Conservation (phyloP, 192 early-diverging fungal genomes). For the Endogone sp. region DNA sequence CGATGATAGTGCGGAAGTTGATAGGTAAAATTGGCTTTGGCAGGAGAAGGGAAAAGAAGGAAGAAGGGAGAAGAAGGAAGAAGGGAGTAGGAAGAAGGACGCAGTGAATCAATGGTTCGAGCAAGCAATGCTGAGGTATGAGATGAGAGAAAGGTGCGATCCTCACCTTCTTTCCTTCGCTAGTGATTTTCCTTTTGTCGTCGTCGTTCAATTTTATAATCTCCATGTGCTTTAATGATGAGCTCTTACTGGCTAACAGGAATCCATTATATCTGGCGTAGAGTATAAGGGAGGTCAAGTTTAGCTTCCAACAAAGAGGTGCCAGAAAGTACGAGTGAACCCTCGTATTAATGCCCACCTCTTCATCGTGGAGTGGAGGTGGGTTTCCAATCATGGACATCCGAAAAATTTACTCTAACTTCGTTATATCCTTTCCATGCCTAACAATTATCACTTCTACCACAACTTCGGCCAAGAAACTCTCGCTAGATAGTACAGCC, state of each 20-base stretch:
- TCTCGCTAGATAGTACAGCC: no score
- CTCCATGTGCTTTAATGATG: conserved; percentile 24
- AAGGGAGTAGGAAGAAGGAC: no score
- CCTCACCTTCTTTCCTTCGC: conserved; percentile 4
- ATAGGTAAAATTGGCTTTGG: conserved; percentile 10
- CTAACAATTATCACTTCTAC: no score
- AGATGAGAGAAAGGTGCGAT: neutral
- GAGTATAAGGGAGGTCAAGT: no score
- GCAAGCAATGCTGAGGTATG: neutral
- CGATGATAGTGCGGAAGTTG: conserved; percentile 76
- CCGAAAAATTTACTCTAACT: neutral
- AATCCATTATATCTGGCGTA: conserved; percentile 42
- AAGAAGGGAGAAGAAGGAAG: neutral
- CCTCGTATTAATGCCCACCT: no score
- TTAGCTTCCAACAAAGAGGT: no score
- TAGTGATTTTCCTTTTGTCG: conserved; percentile 28
- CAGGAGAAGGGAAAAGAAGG: neutral
- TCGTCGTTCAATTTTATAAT: conserved; percentile 46
- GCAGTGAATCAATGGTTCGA: no score
- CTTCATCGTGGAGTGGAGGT: no score
- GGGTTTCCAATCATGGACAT: no score
- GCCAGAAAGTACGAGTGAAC: no score
- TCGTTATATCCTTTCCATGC: no score
- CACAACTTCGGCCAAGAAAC: no score
- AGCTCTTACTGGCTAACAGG: conserved; percentile 29